A percentile compares a stretch with the other conserved stretches of the same genome.
Evolutionary conservation across 331 rosid species (phyloP).

Genomic region (Telfairia occidentalis): DNA sequence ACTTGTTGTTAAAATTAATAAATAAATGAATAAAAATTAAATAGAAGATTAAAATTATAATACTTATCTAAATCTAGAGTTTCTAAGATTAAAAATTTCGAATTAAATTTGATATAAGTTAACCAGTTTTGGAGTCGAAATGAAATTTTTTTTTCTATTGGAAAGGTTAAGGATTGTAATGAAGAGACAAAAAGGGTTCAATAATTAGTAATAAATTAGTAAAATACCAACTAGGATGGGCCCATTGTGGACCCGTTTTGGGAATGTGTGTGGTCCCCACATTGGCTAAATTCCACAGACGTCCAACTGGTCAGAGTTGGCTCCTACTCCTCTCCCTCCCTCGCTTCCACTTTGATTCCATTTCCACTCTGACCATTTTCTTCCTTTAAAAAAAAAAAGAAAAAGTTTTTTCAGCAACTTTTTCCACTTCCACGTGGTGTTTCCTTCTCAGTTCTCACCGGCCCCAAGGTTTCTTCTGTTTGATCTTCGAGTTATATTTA

Average conservation of each 20-base stretch:
- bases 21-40: too few species aligned
- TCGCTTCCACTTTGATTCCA: not conserved
- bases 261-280: not conserved
- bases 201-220: not conserved
- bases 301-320: constrained; percentile 12
- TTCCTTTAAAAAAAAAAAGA: not conserved
- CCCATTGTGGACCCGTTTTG: not conserved
- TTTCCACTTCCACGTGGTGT: constrained; percentile 9
- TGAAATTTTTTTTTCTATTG: too few species aligned
- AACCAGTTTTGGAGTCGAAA: too few species aligned
- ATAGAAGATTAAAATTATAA: too few species aligned
- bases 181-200: not conserved
- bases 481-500: not conserved
- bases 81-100: too few species aligned
- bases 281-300: not conserved
- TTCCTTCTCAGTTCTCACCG: too few species aligned
- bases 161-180: too few species aligned
- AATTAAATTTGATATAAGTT: too few species aligned
- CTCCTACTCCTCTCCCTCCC: not conserved
- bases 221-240: not conserved
- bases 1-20: too few species aligned
- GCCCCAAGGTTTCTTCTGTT: not conserved
- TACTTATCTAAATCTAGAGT: too few species aligned
- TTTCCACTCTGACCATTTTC: not conserved
- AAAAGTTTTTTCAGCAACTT: not conserved